Base-by-base conservation (phyloP, 352 stramenopile genomes). In the Globisporangium megalacanthum region DNA sequence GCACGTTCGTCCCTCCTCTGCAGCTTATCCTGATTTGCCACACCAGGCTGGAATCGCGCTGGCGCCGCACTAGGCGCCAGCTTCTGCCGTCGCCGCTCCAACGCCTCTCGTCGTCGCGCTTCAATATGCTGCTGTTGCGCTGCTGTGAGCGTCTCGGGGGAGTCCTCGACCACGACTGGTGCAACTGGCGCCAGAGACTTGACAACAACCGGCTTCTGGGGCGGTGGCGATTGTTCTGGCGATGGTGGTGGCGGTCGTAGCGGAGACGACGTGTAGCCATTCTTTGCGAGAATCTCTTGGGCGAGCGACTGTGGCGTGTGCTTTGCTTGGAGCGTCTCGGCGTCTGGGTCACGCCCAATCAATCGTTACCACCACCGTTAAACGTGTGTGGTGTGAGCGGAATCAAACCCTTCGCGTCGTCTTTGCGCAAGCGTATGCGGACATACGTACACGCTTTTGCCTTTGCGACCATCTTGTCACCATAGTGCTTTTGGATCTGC, bases 301-400 rank as follows among this genome's bases (percentile, higher is more conserved):
- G 83, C 80, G 17, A 91, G 65, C 33, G 83, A 68, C 48, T 85
- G 73, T 7, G 80, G 79, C 17, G 80, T 89, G 52, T 91, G 74
- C 53, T 62, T 60, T 49, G 66, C 59, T 50, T 63, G 31, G 4
- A 75, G 70, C 50, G 84, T 88, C 56, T 79, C 68, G 10, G 64
- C 65, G 57, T 88, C 83, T 92, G 48, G 22, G 4, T 52, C 45
- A 44, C 29, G 6, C 9, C n/a, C 10, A 20, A 53, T 11, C 6
- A 20, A 60, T 14, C 19, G 33, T 20, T 5, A 15, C 41, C n/a
- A 22, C 19, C 52, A 41, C 11, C 4, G 49, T 4, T 4, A 29
- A 29, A 4, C 25, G 25, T 29, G 25, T 29, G 25, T 29, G 25
- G 25, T 4, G 25, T 44, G 15, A 44, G 20, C 33, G 7, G 46